Base-by-base conservation (phyloP, 139 green algal species). In the Chlamydomonas applanata region DNA sequence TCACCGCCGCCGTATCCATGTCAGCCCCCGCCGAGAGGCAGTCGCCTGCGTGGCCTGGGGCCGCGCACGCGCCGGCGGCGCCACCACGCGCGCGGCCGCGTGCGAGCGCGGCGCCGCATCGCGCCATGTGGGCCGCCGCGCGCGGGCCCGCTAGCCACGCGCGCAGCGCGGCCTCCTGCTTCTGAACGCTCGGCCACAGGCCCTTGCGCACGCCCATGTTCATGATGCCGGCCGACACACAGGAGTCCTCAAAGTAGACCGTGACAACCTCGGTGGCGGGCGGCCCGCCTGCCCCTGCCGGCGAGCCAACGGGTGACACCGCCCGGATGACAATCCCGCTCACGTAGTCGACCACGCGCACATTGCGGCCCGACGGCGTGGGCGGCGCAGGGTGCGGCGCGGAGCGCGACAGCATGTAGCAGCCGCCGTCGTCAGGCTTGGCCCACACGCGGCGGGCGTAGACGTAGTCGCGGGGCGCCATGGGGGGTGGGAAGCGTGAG, bases 161-260 rank as follows among this genome's bases (percentile, higher is more conserved):
- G 11, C 67, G 45, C 67, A 73, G 45, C 22, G 67, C 67, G 4
- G 46, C 67, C 16, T 62, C 29, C 25, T 45, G 14, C 46, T 73
- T 73, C 67, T 73, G 67, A 35, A 89, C 83, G 60, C 89, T 85
- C 0, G 83, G 77, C 90, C 90, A 94, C 69, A 94, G 79, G 29
- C 78, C 89, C 69, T 92, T 90, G 52, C 85, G 84, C 9, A 95
- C 77, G 5, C 79, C 85, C 79, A 95, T 81, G 78, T 95, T 95
- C 61, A 79, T 65, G 4, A 95, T 75, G 57, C 85, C 82, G 4
- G 87, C 56, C 19, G 80, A 56, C 35, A 89, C 81, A 17, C 79
- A 61, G 9, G 75, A 71, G 87, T 95, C 89, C 79, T 95, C 90
- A 79, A 91, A 95, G 73, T 95, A 95, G 7, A 89, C 57, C 25